Evolutionary conservation across 75 land plant genomes (phyloP), one percentile per base, ranked within the genome.

Genomic region (Selaginella tamariscina): DNA sequence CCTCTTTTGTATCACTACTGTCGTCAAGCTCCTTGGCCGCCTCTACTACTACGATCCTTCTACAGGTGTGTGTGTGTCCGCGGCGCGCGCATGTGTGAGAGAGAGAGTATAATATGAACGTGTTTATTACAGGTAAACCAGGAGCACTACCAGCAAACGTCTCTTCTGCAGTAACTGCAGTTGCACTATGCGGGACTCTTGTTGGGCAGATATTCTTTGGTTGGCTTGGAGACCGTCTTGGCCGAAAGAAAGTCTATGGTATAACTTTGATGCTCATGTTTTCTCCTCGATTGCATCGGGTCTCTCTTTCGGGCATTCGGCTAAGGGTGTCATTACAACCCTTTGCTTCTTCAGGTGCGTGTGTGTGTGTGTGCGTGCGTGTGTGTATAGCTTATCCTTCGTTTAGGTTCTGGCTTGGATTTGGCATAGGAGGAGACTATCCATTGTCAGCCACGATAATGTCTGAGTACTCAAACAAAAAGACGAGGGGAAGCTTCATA

Each of bases 221-320:
- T 23, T 70, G 72, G 72, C 64, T 70, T 22, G 72, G 72, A 1
- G 72, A 70, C 72, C 26, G 39, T 20, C 72, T 70, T 2, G 72
- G 72, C 9, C 66, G 72, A 21, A 70, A 70, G 67, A 60, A 20
- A 23, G 72, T 70, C 31, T 70, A 70, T 29, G 70, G 72, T n/a
- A 2, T 65, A 1, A 67, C 72, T 2, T 54, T 67, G 8, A 67
- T 67, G 68, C 1, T 67, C 0, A 67, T 67, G 68, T 23, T 67
- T 2, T 63, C 24, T 59, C 79, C 68, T 49, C 54, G 54, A 49
- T 49, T 49, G 54, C 54, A 11, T 49, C 54, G 11, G 54, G 54
- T 49, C 20, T 49, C 11, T 49, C 54, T 20, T 49, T 49, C 11
- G 20, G 54, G 18, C 54, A 49, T 49, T 11, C 54, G 11, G 54